These are phyloP conservation scores for Ramaria sp. DNA, from an alignment of 768 basidiomycete genomes.

Conservation along the genomic window DNA sequence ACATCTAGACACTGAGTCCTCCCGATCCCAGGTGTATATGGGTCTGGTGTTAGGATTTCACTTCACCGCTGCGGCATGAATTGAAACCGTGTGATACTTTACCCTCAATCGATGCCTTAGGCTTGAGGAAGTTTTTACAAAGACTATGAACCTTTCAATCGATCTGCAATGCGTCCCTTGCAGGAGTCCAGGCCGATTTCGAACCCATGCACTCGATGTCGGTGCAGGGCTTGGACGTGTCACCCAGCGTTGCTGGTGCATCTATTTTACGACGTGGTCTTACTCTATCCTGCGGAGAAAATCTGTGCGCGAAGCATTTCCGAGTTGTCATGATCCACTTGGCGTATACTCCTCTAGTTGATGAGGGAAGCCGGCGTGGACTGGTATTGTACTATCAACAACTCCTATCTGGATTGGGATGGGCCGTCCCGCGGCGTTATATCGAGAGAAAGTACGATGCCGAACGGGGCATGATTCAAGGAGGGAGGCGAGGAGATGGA, in stretches of 20 bases:
- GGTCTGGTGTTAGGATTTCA: slow-evolving; percentile 23
- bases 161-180: slow-evolving; percentile 57
- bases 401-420: no score
- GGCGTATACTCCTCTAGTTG: no score
- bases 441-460: no score
- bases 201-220: slow-evolving; percentile 77
- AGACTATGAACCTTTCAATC: slow-evolving; percentile 65
- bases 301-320: slow-evolving; percentile 67
- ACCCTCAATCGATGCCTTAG: slow-evolving; percentile 82
- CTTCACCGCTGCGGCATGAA: neutral
- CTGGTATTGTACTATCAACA: no score
- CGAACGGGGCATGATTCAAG: no score
- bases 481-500: no score
- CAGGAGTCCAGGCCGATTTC: slow-evolving; percentile 16
- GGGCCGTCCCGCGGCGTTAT: no score
- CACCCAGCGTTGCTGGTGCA: slow-evolving; percentile 80
- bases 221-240: slow-evolving; percentile 94
- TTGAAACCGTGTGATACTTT: slow-evolving; percentile 43
- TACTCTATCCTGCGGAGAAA: slow-evolving; percentile 79
- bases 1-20: neutral
- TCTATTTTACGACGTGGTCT: slow-evolving; percentile 76
- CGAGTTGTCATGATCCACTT: neutral
- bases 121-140: slow-evolving; percentile 81
- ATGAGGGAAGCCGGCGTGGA: no score
- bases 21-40: slow-evolving; percentile 23